These are phyloP conservation scores for Populus hybrid DNA, from an alignment of 441 rosid genomes.

Conservation along the genomic window DNA sequence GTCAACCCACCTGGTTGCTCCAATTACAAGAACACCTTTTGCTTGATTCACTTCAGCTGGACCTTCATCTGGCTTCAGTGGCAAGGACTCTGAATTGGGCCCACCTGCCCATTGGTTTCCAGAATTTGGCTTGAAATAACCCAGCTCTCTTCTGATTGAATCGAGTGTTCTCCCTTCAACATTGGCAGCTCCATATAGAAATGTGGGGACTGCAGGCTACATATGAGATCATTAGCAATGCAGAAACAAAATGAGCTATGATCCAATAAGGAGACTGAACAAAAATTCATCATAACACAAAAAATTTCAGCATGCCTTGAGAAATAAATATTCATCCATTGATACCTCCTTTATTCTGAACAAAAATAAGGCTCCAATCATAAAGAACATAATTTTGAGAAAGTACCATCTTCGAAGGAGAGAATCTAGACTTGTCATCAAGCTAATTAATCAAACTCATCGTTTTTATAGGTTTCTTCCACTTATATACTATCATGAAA, in stretches of 20 bases:
- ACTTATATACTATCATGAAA: neutral
- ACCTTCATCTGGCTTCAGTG: conserved; percentile 65
- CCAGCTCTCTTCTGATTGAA: conserved; percentile 78
- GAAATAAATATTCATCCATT: neutral
- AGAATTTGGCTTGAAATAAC: conserved; percentile 75
- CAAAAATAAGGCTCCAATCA: neutral
- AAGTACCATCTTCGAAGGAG: neutral
- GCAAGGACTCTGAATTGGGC: conserved; percentile 37
- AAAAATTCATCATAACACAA: neutral
- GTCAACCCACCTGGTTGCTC: conserved; percentile 79
- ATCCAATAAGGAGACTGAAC: neutral
- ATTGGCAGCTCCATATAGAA: conserved; percentile 70
- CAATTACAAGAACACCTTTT: conserved; percentile 62
- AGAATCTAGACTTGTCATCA: neutral
- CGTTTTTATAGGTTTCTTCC: neutral
- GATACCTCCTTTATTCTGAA: neutral
- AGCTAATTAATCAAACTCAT: neutral
- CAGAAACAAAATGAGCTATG: neutral
- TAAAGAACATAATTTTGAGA: neutral
- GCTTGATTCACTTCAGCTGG: conserved; percentile 50
- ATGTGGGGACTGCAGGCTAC: conserved; percentile 69
- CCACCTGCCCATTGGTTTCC: conserved; percentile 73
- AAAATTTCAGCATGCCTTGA: neutral
- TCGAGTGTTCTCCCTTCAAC: conserved; percentile 62
- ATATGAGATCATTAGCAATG: conserved; percentile 21